Base-by-base conservation (phyloP, 352 stramenopile genomes). In the Phytopythium montanum region DNA sequence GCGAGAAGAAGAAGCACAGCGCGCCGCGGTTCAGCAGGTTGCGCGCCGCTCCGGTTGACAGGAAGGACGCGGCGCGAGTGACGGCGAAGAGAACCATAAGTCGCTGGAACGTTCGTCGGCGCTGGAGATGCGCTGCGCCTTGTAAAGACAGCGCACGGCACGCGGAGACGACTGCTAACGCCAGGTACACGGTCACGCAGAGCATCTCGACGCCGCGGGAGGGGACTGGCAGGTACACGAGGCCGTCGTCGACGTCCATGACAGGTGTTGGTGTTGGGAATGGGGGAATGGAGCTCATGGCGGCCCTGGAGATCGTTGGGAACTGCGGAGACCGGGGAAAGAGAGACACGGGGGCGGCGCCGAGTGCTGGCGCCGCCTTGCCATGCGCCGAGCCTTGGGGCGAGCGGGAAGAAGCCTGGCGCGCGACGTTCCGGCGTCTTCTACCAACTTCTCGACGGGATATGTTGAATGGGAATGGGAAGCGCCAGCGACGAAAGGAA, bases 1-100 rank as follows among this genome's bases (percentile, higher is more conserved):
- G 80, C 59, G 79, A 90, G 69, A 95, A 95, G 61, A 95, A 95
- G 10, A 92, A 61, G 53, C 85, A 95, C 21, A 92, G 66, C 38
- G 85, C 76, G 21, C 79, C 60, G 38, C 83, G 83, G 61, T 94
- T 90, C 26, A 92, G 57, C 41, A 92, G 38, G 28, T 88, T 82
- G 42, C 81, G 72, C 31, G 69, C 54, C 5, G 70, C 41, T 9
- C 62, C 59, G 7, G 42, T 28, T 12, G 54, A 60, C n/a, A 92
- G 23, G 33, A 92, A 85, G 0, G 79, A 92, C 3, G 82, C 64
- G 16, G 73, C 74, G 18, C 85, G 77, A n/a, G 68, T 64, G 38
- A 88, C 19, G 13, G 79, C 76, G 54, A 92, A 94, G 0, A 81
- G 52, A 28, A 80, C 66, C 59, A 94, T 75, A 10, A 92, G 70